Evolutionary conservation across 371 early-diverging fungal species (phyloP).

Genomic region (Thermomucor indicae-seudaticae): DNA sequence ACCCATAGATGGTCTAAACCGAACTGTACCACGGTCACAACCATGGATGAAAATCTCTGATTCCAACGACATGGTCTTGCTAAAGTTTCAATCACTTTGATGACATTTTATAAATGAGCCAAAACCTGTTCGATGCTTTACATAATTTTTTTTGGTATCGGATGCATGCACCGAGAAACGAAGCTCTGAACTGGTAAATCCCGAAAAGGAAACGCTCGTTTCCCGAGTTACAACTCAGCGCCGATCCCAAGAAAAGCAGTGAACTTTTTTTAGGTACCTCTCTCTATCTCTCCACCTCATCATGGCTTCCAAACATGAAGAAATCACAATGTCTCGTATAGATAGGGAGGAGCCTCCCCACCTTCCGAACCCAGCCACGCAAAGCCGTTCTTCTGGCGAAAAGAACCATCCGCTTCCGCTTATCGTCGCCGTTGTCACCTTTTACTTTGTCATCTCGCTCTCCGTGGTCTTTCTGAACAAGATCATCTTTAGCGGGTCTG

Average conservation of each 20-base stretch:
- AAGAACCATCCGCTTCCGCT: constrained; percentile 45
- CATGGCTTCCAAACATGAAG: constrained; percentile 21
- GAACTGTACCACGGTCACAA: too few species aligned
- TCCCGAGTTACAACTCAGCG: too few species aligned
- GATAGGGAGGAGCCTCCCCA: constrained; percentile 41
- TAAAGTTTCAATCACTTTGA: too few species aligned
- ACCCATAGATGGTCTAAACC: too few species aligned
- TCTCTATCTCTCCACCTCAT: background rate
- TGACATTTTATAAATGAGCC: too few species aligned
- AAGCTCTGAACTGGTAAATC: too few species aligned
- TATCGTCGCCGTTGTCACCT: constrained; percentile 57
- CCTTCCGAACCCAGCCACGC: constrained; percentile 52
- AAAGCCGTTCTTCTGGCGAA: constrained; percentile 19
- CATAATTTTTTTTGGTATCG: background rate
- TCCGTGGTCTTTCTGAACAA: constrained; percentile 77
- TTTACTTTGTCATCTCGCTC: constrained; percentile 67
- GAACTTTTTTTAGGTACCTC: background rate
- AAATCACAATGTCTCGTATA: constrained; percentile 34
- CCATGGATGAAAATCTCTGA: too few species aligned
- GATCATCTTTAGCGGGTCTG: constrained; percentile 62
- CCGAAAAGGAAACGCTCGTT: too few species aligned
- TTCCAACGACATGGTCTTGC: too few species aligned
- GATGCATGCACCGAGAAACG: too few species aligned
- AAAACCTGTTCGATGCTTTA: background rate
- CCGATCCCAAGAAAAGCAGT: too few species aligned